Base-by-base conservation (phyloP, 192 early-diverging fungal species). In the Podochytrium sp. region DNA sequence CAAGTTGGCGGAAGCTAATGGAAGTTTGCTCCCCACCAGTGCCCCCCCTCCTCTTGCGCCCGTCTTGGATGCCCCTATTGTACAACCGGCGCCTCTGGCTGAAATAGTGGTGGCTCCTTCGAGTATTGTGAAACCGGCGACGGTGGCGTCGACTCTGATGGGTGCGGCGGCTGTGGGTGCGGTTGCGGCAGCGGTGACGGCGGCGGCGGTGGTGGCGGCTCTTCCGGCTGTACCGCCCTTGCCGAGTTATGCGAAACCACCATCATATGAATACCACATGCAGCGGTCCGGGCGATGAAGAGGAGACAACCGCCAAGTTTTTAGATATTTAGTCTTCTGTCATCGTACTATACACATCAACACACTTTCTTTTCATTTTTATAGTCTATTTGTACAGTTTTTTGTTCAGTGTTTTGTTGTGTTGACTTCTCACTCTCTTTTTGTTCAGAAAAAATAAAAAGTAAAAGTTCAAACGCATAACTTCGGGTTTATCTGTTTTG, bases 191-290 rank as follows among this genome's bases (percentile, higher is more conserved):
- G 41, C 52, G 7, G 40, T 38, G 1, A 65, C 43, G 43, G 64
- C 49, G 12, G 49, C 33, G 30, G 58, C 74, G 1, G 74, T 42
- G n/a, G 60, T 20, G 35, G 37, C 27, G 7, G 37, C 20, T 29
- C 14, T 35, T 16, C 30, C n/a, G 12, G 33, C 61, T 65, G 60
- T 6, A 5, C 5, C 34, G 7, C 34, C 49, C n/a, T 53, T 75
- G 20, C 74, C 74, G 14, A 33, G n/a, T n/a, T 75, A 75, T 55
- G 12, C 64, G 3, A 37, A 39, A 34, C 74, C 74, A 20, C 74
- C 74, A 20, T 58, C 74, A 23, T 75, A 67, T 58, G 74, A 75
- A 37, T 37, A 65, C 50, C 74, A 75, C 51, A 50, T 75, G 64
- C 29, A 72, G 33, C 61, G 47, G 55, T 58, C 34, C 50, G 57